These are phyloP conservation scores for Microsporum ferrugineum DNA, from an alignment of 2,329 filamentous ascomycete species.

Conservation along the genomic window DNA sequence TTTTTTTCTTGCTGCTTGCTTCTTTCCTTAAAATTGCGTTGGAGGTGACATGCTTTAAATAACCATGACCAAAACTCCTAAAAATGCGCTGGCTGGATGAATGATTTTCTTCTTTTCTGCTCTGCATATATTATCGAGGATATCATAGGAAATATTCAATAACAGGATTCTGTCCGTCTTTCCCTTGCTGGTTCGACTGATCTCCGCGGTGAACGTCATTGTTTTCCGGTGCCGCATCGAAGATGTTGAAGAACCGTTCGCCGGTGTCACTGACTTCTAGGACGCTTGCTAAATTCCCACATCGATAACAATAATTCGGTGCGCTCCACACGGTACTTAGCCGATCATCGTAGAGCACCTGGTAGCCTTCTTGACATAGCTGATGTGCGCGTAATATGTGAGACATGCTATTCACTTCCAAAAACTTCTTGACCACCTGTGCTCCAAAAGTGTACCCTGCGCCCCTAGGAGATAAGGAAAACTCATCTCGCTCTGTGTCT, in stretches of 20 bases:
- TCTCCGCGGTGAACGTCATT: conserved; percentile 80
- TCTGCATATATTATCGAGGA: conserved; percentile 10
- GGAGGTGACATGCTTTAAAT: neutral
- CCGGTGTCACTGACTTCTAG: conserved; percentile 89
- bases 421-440: conserved; percentile 95
- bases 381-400: conserved; percentile 98
- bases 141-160: conserved; percentile 60
- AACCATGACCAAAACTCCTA: conserved; percentile 14
- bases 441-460: conserved; percentile 96
- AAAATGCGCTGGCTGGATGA: conserved; percentile 4
- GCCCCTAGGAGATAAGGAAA: conserved; percentile 82
- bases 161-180: conserved; percentile 59
- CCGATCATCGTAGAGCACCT: conserved; percentile 88
- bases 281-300: conserved; percentile 94
- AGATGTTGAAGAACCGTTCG: conserved; percentile 94
- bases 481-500: conserved; percentile 93
- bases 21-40: neutral
- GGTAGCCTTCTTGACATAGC: conserved; percentile 94
- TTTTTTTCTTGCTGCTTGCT: neutral
- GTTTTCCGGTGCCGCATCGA: conserved; percentile 80
- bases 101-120: neutral
- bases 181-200: conserved; percentile 56
- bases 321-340: conserved; percentile 97
- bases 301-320: conserved; percentile 90
- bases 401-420: conserved; percentile 94